Evolutionary conservation across 495 filamentous ascomycete genomes (phyloP), one percentile per base, ranked within the genome.

Genomic region (Lophium mytilinum): DNA sequence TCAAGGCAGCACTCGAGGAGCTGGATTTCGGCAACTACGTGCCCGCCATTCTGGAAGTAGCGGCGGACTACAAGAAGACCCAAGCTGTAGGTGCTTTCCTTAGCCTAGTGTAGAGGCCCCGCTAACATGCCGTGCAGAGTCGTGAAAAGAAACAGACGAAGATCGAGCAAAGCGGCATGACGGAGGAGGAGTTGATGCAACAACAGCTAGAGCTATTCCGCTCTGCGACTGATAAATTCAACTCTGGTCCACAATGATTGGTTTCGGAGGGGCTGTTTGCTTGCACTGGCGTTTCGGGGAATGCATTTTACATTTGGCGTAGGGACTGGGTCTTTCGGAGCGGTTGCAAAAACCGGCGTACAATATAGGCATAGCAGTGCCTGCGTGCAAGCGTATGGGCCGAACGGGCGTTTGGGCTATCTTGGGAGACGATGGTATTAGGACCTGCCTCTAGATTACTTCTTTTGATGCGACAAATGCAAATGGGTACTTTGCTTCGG

Each of bases 111-210:
- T 45, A 18, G 53, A 21, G 17, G 1, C 24, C 18, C 4, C 17
- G 37, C 53, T 67, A 55, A 71, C 49, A 7, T 47, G 41, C 14
- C 36, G 45, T 7, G 53, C 59, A 98, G 92, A 87, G 83, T 5
- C 86, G 94, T 30, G 93, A 98, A 76, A 95, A 95, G 79, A 95
- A 95, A 67, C 85, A 91, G 60, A 94, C 88, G 72, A 97, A 96
- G 73, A 87, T 96, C 73, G 93, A 96, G 66, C 83, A 89, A 67
- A 95, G 89, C 68, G 93, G 93, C 4, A 69, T 97, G 71, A 85
- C 86, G 0, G 80, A 95, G 69, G 93, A 94, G 64, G 85, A 98
- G 71, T 80, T 98, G 18, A 78, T 95, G 42, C 80, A 84, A 11
- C 81, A 95, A 59, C 93, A 98, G 67, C 83, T 90, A 74, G 88